Evolutionary conservation across 1,284 basidiomycete species (phyloP).

Genomic region (Erythrobasidium hasegawianum): DNA sequence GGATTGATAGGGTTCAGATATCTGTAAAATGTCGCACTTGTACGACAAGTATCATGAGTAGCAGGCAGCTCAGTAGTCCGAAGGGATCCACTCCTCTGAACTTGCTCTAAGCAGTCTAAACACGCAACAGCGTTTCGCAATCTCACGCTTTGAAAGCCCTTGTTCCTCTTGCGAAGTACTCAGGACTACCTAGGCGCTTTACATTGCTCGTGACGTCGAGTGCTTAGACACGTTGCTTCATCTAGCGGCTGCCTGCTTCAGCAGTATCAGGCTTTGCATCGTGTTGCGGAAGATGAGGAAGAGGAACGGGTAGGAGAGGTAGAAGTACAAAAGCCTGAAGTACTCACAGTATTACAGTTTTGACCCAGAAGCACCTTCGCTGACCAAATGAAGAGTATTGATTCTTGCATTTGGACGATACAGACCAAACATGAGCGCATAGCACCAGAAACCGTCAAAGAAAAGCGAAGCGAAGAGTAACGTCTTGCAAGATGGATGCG

Average conservation of each 20-base stretch:
- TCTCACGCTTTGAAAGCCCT: no score
- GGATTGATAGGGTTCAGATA: slow-evolving; percentile 20
- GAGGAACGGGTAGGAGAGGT: background rate
- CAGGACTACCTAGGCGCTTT: no score
- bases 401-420: background rate
- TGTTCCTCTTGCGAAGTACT: no score
- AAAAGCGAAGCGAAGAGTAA: background rate
- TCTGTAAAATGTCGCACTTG: slow-evolving; percentile 23
- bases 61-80: slow-evolving; percentile 14
- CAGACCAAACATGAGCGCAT: background rate
- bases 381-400: background rate
- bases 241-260: slow-evolving; percentile 29
- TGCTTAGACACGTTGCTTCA: background rate
- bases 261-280: slow-evolving; percentile 34
- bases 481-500: slow-evolving; percentile 19
- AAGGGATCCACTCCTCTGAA: slow-evolving; percentile 33
- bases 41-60: slow-evolving; percentile 6
- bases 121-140: background rate
- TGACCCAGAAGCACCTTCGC: no score
- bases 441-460: background rate
- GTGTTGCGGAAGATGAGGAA: background rate
- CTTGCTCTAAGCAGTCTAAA: slow-evolving; percentile 10
- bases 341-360: no score
- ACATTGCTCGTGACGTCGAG: no score
- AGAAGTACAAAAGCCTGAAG: background rate